phyloP scores from a whole-genome alignment of 805 yeast species.

The Ogataea parapolymorpha region DNA sequence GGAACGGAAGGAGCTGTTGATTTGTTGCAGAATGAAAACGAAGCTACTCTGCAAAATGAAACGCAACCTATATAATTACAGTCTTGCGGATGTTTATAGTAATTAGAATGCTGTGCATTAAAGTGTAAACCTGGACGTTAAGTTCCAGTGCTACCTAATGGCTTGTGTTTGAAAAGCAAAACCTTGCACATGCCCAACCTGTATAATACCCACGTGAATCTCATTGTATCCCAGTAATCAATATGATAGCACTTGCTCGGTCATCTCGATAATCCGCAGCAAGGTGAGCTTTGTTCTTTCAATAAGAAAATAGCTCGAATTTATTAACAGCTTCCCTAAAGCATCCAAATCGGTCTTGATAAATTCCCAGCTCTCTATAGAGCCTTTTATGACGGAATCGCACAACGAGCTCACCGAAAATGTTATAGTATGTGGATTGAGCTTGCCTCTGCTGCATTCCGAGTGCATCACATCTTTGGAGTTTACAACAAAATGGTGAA shows the following conservation, averaged over 20 bases:
- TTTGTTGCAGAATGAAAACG: constrained; percentile 10
- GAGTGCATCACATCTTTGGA: constrained; percentile 10
- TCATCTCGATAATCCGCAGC: constrained; percentile 14
- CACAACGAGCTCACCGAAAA: constrained; percentile 6
- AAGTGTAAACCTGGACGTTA: neutral
- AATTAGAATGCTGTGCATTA: neutral
- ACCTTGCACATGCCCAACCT: constrained; percentile 4
- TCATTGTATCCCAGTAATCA: constrained; percentile 1
- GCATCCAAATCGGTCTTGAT: constrained; percentile 13
- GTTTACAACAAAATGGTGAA: constrained; percentile 4
- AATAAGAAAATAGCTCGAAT: constrained; percentile 16
- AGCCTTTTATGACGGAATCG: constrained; percentile 5
- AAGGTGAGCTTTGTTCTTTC: constrained; percentile 23
- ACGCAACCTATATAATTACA: neutral
- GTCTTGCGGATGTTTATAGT: neutral
- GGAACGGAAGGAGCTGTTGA: constrained; percentile 30
- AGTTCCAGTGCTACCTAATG: neutral
- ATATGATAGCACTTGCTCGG: constrained; percentile 4
- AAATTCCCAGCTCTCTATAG: constrained; percentile 9
- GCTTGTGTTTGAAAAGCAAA: neutral
- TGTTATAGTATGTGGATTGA: neutral
- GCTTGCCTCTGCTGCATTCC: constrained; percentile 10
- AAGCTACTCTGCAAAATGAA: neutral
- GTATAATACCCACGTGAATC: constrained; percentile 6
- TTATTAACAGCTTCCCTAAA: constrained; percentile 10